Conservation (phyloP, 441 rosid species). For the Populus hybrid region DNA sequence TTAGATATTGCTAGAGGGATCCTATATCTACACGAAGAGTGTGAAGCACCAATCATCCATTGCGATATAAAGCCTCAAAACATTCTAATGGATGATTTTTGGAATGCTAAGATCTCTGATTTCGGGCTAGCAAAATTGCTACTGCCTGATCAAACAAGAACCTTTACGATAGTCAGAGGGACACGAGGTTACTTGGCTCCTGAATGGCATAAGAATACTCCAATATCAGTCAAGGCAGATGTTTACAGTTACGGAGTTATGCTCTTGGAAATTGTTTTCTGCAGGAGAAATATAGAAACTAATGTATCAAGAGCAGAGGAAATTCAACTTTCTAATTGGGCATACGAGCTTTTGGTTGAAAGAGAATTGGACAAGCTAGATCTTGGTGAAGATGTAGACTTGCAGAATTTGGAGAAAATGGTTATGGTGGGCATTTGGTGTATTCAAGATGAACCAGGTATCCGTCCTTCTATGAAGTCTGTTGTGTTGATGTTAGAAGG, state of each 20-base stretch:
- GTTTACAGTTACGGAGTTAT: background rate
- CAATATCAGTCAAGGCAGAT: too few species aligned
- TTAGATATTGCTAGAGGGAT: too few species aligned
- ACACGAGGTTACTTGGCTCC: too few species aligned
- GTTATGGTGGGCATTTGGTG: background rate
- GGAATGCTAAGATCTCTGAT: too few species aligned
- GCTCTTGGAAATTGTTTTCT: background rate
- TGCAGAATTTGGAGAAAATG: background rate
- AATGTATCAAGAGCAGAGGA: background rate
- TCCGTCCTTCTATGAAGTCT: background rate
- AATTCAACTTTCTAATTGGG: background rate
- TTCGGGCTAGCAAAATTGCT: too few species aligned
- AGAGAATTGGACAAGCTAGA: background rate
- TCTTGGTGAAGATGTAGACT: background rate
- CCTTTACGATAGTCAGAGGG: too few species aligned
- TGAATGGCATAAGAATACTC: too few species aligned
- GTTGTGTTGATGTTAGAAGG: background rate
- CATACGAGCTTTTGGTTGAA: background rate
- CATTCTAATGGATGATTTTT: too few species aligned
- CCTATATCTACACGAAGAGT: too few species aligned
- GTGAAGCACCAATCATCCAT: too few species aligned
- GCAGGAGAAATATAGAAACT: background rate
- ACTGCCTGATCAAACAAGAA: too few species aligned
- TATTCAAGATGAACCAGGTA: background rate
- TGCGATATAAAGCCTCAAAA: too few species aligned